Conservation (phyloP, 2,329 filamentous ascomycete genomes). For the Ophiocordyceps unilateralis region DNA sequence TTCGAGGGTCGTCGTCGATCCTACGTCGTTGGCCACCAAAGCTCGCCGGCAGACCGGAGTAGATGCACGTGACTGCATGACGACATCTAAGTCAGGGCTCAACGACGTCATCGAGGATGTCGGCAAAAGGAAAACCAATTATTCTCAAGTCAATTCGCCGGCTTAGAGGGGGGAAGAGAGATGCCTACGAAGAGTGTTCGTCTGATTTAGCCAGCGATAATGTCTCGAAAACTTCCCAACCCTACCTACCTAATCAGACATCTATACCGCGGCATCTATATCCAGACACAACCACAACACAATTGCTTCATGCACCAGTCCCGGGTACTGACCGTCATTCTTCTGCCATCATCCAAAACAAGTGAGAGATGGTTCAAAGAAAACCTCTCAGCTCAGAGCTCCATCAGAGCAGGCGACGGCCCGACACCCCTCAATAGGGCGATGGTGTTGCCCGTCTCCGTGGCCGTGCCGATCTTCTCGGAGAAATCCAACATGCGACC, state of each 20-base stretch:
- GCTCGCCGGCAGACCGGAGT: not conserved
- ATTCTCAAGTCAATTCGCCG: not conserved
- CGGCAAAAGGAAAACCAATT: not conserved
- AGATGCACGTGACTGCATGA: not conserved
- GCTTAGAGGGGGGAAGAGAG: too few species aligned
- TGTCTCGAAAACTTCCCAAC: not conserved
- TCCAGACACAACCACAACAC: too few species aligned
- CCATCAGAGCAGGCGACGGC: conserved; percentile 56
- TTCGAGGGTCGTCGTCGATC: too few species aligned
- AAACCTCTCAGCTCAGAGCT: conserved; percentile 11
- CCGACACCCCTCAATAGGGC: conserved; percentile 77
- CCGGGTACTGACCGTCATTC: too few species aligned
- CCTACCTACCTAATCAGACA: not conserved
- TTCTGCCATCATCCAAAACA: not conserved
- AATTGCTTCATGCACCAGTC: not conserved
- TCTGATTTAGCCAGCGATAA: too few species aligned
- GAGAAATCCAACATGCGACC: conserved; percentile 74
- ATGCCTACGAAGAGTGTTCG: too few species aligned
- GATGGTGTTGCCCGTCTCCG: conserved; percentile 76
- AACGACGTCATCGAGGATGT: not conserved
- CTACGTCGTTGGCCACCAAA: not conserved
- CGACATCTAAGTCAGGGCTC: not conserved
- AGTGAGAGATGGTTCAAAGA: too few species aligned
- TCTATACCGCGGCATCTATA: not conserved
- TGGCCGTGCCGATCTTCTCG: conserved; percentile 60